Evolutionary conservation across 2,329 filamentous ascomycete species (phyloP), one percentile per base, ranked within the genome.

Genomic region (Aspergillus ruber): DNA sequence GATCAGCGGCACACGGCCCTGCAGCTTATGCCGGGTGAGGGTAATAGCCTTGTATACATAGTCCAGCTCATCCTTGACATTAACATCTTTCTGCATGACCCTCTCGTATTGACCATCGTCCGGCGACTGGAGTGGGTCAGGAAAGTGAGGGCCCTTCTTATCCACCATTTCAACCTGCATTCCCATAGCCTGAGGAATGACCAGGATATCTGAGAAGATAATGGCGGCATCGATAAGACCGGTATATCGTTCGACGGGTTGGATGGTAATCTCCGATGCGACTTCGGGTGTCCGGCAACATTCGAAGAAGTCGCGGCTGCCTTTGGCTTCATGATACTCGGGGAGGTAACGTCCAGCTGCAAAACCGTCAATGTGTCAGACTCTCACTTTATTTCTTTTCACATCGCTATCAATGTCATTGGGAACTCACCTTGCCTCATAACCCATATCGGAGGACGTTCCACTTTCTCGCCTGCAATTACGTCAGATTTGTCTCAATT

Each of bases 101-200:
- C 85, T 76, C 55, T 76, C 75, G 72, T 94, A 97, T 71, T 97
- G 90, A 53, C 79, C 80, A 65, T 96, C 90, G 44, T 84, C 78
- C 3, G 93, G 91, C 35, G 80, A 83, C 64, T 80, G 77, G 50
- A 98, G 77, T 12, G 93, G 93, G 42, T 86, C 75, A 0, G 93
- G 93, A 68, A 98, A 98, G 67, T 94, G 88, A 9, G 93, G 93
- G 0, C 93, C 93, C 70, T 95, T 94, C 73, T 93, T 94, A 69
- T 96, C 90, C 9, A 97, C 79, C 93, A 98, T 98, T 69, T 97
- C 87, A 23, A 98, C 93, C n/a, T 79, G 78, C 93, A 98, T 98
- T 1, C 93, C 93, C 82, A 98, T 88, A 27, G 93, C 93, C 73
- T 98, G 93, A 0, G 93, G 93, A 53, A 98, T 90, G 41, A 98